These are phyloP conservation scores for Pythium aquatile DNA, from an alignment of 352 stramenopile species.

Conservation along the genomic window DNA sequence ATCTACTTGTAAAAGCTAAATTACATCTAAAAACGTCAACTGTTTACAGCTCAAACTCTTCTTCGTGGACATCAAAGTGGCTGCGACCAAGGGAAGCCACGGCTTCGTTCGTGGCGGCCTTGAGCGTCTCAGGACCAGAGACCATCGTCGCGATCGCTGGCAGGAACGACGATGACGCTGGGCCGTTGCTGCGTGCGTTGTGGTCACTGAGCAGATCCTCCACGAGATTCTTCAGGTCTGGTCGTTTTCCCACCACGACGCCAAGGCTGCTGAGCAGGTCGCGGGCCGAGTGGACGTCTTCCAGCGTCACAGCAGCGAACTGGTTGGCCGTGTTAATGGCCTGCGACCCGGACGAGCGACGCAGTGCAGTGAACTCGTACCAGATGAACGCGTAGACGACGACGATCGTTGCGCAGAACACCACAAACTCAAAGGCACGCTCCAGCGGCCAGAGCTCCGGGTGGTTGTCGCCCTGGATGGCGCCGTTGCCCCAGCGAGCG, in stretches of 20 bases:
- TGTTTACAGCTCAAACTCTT: slow-evolving; percentile 25
- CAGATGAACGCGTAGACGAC: slow-evolving; percentile 50
- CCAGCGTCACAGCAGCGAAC: slow-evolving; percentile 17
- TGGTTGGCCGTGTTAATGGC: slow-evolving; percentile 9
- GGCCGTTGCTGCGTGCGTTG: not conserved
- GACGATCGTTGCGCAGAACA: slow-evolving; percentile 44
- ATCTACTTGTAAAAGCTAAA: slow-evolving; percentile 44
- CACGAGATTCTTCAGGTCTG: slow-evolving; percentile 1
- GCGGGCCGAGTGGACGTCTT: slow-evolving; percentile 39
- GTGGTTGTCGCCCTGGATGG: slow-evolving; percentile 47
- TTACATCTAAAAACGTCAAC: no score
- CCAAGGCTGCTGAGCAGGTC: slow-evolving; percentile 21
- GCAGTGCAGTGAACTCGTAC: slow-evolving; percentile 41
- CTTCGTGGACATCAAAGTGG: slow-evolving; percentile 21
- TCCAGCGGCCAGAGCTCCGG: slow-evolving; percentile 53
- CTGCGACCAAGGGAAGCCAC: slow-evolving; percentile 1
- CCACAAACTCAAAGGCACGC: slow-evolving; percentile 44
- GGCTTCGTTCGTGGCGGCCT: slow-evolving; percentile 15
- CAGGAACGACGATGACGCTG: not conserved
- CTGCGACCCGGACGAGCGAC: slow-evolving; percentile 6
- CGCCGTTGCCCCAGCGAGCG: slow-evolving; percentile 46
- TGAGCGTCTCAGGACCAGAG: slow-evolving; percentile 20
- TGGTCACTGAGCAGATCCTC: not conserved
- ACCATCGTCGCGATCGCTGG: slow-evolving; percentile 15
- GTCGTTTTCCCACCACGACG: slow-evolving; percentile 13